phyloP scores from a whole-genome alignment of 2,329 filamentous ascomycete genomes.

The Paecilomyces fulvus region DNA sequence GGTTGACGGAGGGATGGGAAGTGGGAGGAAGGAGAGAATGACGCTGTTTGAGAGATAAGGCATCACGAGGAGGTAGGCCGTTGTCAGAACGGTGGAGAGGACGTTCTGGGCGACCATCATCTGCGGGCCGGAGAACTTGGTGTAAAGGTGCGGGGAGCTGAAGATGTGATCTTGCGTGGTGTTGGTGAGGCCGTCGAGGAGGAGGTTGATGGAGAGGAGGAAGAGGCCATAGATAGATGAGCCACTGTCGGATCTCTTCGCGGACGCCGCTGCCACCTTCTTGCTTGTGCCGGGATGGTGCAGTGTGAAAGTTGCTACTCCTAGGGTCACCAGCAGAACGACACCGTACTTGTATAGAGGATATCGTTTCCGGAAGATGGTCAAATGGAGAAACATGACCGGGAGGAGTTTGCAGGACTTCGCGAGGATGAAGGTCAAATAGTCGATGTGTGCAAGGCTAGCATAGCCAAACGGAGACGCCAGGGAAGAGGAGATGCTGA shows the following conservation, averaged over 20 bases:
- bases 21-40: conserved; percentile 59
- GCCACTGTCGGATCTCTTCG: conserved; percentile 48
- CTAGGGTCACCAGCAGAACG: conserved; percentile 79
- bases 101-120: conserved; percentile 99
- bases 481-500: conserved; percentile 78
- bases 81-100: conserved; percentile 71
- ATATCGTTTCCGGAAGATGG: conserved; percentile 79
- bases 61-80: conserved; percentile 64
- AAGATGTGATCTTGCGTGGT: conserved; percentile 96
- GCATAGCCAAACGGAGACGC: conserved; percentile 96
- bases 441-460: conserved; percentile 86
- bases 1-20: conserved; percentile 46
- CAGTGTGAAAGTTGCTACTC: conserved; percentile 90
- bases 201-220: conserved; percentile 76
- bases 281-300: conserved; percentile 60
- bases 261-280: conserved; percentile 37
- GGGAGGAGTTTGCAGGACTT: conserved; percentile 99
- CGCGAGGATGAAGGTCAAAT: conserved; percentile 93
- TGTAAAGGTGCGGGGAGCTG: conserved; percentile 52
- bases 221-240: conserved; percentile 64
- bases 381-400: conserved; percentile 94
- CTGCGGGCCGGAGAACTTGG: conserved; percentile 79
- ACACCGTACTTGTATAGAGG: conserved; percentile 96
- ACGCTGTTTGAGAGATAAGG: conserved; percentile 65
- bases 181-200: conserved; percentile 95